Evolutionary conservation across 2,329 filamentous ascomycete species (phyloP), one percentile per base, ranked within the genome.

Genomic region (Coniella vitis): DNA sequence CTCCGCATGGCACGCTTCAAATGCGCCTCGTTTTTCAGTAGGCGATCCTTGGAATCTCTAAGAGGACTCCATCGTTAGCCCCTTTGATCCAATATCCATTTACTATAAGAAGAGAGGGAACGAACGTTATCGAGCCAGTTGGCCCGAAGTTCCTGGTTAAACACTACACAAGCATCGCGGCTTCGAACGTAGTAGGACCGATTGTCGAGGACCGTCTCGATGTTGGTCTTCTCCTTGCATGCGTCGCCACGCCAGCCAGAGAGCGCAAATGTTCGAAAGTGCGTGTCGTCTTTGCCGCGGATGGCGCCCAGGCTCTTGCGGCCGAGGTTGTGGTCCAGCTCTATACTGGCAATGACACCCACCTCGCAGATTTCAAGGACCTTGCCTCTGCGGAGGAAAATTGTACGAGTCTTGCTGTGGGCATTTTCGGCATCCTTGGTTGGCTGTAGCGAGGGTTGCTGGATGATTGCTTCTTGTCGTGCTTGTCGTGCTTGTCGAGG

Each of bases 221-320:
- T 22, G 2, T 31, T 32, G 8, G 12, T 8, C 4, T 13, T 17
- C 12, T 42, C 14, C 19, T 3, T 34, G 25, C 29, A 20, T n/a
- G 9, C 2, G 10, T 20, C 25, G 25, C 22, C n/a, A 12, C 25
- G 21, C 49, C 49, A 47, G 13, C 49, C 47, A 4, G 49, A 51
- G 14, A 51, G 2, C 1, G 49, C 40, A 10, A 51, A 10, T 3
- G 38, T 14, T 2, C 29, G 12, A 13, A 31, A 19, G 8, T 16
- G 19, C 7, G 13, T 13, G 21, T 13, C 4, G 17, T 31, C 38
- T 13, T 19, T n/a, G 21, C 22, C 29, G 14, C 38, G 29, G 8
- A 19, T 10, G 4, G 22, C 25, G 25, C 25, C 38, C 1, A 25
- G 9, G 16, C 22, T 31, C 16, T 41, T 41, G 22, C n/a, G n/a